Conservation (phyloP, 73 alveolate genomes). For the Uronychia setigera region DNA sequence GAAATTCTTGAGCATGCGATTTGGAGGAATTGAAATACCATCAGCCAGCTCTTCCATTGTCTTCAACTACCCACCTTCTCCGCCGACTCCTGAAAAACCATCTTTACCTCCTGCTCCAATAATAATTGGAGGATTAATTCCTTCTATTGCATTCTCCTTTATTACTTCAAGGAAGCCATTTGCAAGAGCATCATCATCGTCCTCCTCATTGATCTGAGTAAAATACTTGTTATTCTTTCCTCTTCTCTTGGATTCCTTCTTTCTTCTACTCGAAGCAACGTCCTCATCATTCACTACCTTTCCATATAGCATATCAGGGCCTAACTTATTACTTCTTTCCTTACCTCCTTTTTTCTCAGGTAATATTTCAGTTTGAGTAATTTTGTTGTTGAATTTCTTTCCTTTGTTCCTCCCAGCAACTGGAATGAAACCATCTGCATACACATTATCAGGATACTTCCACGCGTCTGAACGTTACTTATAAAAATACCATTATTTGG, state of each 20-base stretch:
- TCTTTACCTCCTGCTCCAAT: neutral
- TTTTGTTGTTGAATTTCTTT: neutral
- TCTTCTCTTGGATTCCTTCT: neutral
- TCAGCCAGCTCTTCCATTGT: neutral
- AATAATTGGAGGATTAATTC: neutral
- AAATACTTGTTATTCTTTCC: slow-evolving; percentile 1
- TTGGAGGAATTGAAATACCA: slow-evolving; percentile 6
- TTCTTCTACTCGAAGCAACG: neutral
- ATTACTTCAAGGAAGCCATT: neutral
- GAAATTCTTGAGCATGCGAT: slow-evolving; percentile 33
- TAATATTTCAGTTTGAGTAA: neutral
- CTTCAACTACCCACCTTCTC: neutral
- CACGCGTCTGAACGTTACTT: neutral
- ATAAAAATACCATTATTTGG: neutral
- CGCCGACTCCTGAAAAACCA: neutral
- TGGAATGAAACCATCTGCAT: neutral
- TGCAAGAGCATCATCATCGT: slow-evolving; percentile 1
- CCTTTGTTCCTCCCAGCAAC: neutral
- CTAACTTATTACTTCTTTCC: neutral
- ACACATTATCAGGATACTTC: neutral
- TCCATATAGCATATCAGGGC: neutral
- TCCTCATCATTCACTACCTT: neutral
- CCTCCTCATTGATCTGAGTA: neutral
- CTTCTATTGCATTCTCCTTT: neutral
- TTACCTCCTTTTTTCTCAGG: neutral